Evolutionary conservation across 805 yeast species (phyloP).

Genomic region (Clavispora santaluciae): DNA sequence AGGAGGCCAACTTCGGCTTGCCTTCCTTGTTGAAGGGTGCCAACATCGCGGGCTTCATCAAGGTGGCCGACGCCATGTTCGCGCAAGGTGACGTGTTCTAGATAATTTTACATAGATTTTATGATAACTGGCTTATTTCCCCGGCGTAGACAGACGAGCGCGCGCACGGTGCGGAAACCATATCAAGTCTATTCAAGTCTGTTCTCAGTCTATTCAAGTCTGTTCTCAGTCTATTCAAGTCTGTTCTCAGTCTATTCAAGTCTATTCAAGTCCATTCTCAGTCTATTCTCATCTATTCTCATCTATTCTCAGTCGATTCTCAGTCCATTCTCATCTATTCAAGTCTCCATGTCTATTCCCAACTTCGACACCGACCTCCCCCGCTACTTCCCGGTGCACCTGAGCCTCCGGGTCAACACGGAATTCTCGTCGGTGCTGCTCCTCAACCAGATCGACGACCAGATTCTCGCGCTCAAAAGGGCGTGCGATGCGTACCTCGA

Average conservation of each 20-base stretch:
- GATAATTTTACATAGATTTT: conserved; percentile 3
- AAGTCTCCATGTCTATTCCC: conserved; percentile 3
- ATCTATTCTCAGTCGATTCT: no score
- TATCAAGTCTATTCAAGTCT: no score
- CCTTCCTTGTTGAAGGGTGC: conserved; percentile 99
- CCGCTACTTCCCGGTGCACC: conserved; percentile 14
- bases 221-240: no score
- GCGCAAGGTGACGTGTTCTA: conserved; percentile 83
- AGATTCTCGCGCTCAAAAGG: conserved; percentile 4
- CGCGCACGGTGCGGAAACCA: no score
- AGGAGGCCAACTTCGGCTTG: conserved; percentile 60
- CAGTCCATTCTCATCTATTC: background rate
- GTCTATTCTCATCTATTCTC: no score
- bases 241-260: no score
- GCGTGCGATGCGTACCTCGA: conserved; percentile 9
- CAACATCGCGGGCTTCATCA: conserved; percentile 97
- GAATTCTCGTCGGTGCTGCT: conserved; percentile 10
- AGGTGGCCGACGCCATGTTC: conserved; percentile 98
- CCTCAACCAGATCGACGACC: conserved; percentile 10
- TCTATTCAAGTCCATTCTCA: no score
- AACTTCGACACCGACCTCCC: conserved; percentile 10
- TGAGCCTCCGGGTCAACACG: conserved; percentile 9
- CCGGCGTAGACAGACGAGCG: no score
- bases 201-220: no score
- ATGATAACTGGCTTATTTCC: background rate